Evolutionary conservation across 768 basidiomycete species (phyloP).

Genomic region (Kwoniella bestiolae): DNA sequence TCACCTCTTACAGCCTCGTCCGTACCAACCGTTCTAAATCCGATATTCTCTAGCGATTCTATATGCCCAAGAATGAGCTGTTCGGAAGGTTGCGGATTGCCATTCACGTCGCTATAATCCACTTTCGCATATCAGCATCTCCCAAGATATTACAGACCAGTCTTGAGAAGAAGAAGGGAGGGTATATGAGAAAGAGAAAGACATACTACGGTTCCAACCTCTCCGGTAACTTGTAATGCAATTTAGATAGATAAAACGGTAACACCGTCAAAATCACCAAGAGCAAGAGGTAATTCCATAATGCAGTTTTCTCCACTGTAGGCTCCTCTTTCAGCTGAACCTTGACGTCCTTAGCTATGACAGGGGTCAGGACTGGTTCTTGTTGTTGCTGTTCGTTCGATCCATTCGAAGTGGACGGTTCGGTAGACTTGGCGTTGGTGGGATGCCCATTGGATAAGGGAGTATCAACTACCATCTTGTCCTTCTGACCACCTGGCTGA

Average conservation of each 20-base stretch:
- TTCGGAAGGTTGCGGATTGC: conserved; percentile 46
- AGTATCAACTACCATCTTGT: conserved; percentile 4
- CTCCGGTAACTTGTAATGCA: conserved; percentile 33
- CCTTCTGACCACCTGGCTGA: too few relatives aligned
- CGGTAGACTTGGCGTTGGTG: background rate
- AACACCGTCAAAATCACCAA: conserved; percentile 24
- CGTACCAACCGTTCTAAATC: conserved; percentile 89
- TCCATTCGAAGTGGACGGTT: background rate
- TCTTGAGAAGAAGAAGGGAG: background rate
- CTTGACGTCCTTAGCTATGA: background rate
- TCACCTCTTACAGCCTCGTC: conserved; percentile 84
- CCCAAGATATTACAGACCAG: background rate
- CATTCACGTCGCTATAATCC: conserved; percentile 33
- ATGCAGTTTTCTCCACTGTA: conserved; percentile 1
- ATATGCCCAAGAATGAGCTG: conserved; percentile 44
- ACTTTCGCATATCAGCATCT: background rate
- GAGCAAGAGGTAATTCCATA: conserved; percentile 19
- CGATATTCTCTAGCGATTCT: conserved; percentile 70
- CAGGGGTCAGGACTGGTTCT: background rate
- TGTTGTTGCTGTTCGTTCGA: background rate
- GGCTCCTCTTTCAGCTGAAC: conserved; percentile 11
- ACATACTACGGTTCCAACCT: conserved; percentile 16
- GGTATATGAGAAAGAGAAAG: background rate
- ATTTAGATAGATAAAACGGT: conserved; percentile 22
- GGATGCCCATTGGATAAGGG: background rate